Evolutionary conservation across 345 rosid genomes (phyloP).

Genomic region (Gossypium ekmanianum): DNA sequence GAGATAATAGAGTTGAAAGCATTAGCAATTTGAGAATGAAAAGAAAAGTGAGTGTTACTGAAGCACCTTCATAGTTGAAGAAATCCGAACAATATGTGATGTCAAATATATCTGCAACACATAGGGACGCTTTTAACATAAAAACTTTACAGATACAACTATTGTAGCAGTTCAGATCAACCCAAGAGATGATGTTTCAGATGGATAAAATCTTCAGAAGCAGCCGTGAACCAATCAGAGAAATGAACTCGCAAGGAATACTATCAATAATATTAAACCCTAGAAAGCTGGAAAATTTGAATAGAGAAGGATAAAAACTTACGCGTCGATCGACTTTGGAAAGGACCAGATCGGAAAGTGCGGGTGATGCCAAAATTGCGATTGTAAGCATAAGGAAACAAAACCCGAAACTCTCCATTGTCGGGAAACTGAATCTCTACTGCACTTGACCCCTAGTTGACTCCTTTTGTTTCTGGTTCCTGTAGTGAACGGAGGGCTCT

Average conservation of each 20-base stretch:
- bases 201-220: not conserved
- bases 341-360: conserved; percentile 70
- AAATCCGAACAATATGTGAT: conserved; percentile 67
- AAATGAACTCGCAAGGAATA: not conserved
- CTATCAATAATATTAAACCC: not conserved
- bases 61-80: conserved; percentile 69
- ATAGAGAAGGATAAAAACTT: conserved; percentile 32
- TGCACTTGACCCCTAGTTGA: not conserved
- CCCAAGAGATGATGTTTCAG: not conserved
- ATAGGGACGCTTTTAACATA: conserved; percentile 1
- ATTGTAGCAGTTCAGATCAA: not conserved
- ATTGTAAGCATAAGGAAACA: conserved; percentile 42
- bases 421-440: not conserved
- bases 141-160: not conserved
- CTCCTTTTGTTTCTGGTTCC: not conserved
- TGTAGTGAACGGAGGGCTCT: too few species aligned
- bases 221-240: not conserved
- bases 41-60: not conserved
- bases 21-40: not conserved
- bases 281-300: conserved; percentile 16
- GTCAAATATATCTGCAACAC: conserved; percentile 75
- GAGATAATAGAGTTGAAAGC: not conserved
- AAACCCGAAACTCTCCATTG: conserved; percentile 37
- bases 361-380: conserved; percentile 48
- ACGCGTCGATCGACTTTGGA: conserved; percentile 93